phyloP scores from a whole-genome alignment of 2,329 filamentous ascomycete species.

The Teratosphaeria epicoccoides region DNA sequence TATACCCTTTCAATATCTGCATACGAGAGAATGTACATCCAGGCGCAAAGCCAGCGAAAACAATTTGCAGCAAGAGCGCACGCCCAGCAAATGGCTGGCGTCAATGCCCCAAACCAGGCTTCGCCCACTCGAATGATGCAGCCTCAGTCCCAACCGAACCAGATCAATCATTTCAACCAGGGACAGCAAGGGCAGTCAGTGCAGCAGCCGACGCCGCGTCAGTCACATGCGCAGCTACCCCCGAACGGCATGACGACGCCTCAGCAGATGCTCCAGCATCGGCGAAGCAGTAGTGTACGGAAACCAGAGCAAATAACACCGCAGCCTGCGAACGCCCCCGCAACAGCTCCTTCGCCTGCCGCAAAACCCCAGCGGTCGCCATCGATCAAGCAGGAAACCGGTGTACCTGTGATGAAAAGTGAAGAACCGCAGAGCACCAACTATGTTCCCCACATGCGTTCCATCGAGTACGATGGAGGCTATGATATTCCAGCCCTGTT shows the following conservation, averaged over 20 bases:
- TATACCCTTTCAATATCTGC: slow-evolving; percentile 66
- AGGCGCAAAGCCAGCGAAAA: slow-evolving; percentile 38
- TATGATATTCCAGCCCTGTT: slow-evolving; percentile 56
- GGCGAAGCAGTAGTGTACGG: slow-evolving; percentile 22
- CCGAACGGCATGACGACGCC: slow-evolving; percentile 38
- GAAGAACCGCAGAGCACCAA: slow-evolving; percentile 25
- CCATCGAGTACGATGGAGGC: slow-evolving; percentile 47
- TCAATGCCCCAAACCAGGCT: slow-evolving; percentile 20
- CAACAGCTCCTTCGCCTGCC: slow-evolving; percentile 20
- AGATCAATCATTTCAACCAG: slow-evolving; percentile 14
- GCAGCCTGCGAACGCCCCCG: slow-evolving; percentile 10
- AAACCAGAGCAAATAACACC: slow-evolving; percentile 23
- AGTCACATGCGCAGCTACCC: slow-evolving; percentile 38
- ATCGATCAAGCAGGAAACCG: slow-evolving; percentile 21
- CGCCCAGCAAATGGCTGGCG: slow-evolving; percentile 31
- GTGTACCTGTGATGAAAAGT: slow-evolving; percentile 20
- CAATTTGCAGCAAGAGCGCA: slow-evolving; percentile 25
- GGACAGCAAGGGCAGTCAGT: slow-evolving; percentile 18
- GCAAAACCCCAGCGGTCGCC: slow-evolving; percentile 19
- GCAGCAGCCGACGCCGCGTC: slow-evolving; percentile 32
- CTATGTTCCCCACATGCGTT: slow-evolving; percentile 17
- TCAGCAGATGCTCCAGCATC: slow-evolving; percentile 30
- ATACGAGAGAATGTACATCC: slow-evolving; percentile 62
- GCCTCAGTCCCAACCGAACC: slow-evolving; percentile 13
- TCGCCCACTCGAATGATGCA: slow-evolving; percentile 27